Conservation (phyloP, 805 yeast species). For the Metschnikowia colocasiae region DNA sequence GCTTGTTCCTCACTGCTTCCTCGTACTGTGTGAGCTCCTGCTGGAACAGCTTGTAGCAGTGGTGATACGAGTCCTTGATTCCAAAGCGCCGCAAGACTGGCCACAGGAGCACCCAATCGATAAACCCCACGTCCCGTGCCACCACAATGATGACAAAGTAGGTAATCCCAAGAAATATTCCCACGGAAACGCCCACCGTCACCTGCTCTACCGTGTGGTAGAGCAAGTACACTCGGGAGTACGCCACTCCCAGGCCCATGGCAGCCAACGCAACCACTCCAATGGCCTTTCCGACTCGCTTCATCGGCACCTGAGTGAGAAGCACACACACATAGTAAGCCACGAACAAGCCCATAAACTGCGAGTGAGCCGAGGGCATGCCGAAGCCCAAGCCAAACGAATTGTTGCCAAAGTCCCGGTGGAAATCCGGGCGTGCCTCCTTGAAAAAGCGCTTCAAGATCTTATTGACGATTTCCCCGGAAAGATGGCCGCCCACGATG, state of each 20-base stretch:
- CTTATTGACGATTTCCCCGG: conserved; percentile 70
- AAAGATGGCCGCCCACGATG: conserved; percentile 80
- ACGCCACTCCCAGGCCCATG: conserved; percentile 46
- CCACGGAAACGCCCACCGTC: conserved; percentile 63
- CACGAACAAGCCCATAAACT: conserved; percentile 87
- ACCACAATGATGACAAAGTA: conserved; percentile 54
- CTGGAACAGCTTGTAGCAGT: conserved; percentile 42
- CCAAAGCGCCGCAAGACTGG: conserved; percentile 48
- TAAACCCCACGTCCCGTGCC: conserved; percentile 62
- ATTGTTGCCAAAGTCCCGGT: conserved; percentile 42
- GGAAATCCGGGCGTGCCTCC: conserved; percentile 72
- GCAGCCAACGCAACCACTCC: conserved; percentile 21
- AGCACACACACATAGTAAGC: conserved; percentile 48
- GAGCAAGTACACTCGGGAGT: conserved; percentile 69
- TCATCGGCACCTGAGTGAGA: conserved; percentile 37
- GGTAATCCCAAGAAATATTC: conserved; percentile 52
- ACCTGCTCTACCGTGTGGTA: conserved; percentile 80
- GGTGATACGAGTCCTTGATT: conserved; percentile 59
- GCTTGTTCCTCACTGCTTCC: background rate
- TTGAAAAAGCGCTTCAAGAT: conserved; percentile 58
- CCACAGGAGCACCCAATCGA: conserved; percentile 61
- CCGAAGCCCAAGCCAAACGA: conserved; percentile 66
- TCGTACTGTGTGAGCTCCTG: conserved; percentile 35
- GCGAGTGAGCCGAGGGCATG: conserved; percentile 97
- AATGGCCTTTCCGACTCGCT: conserved; percentile 15